Evolutionary conservation across 2,329 filamentous ascomycete species (phyloP), one percentile per base, ranked within the genome.

Genomic region (Juglanconis oblonga): DNA sequence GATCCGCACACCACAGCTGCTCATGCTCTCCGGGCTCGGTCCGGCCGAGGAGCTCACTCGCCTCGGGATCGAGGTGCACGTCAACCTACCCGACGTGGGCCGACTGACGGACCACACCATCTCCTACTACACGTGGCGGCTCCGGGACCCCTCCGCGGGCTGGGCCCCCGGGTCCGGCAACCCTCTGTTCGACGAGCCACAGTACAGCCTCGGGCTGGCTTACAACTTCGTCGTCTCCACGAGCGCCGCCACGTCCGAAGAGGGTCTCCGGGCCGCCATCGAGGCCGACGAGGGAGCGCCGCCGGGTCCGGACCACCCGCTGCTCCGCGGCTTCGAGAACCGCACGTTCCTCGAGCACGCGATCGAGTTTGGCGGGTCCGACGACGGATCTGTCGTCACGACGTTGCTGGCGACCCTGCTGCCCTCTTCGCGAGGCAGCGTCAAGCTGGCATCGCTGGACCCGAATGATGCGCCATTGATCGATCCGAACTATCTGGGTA

Each of bases 131-230:
- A 24, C 24, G 24, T 24, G 24, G 24, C 24, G 24, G 24, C 24
- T 55, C 14, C 52, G 52, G 0, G 45, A 55, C n/a, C 2, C 40
- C n/a, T 45, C 38, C 31, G 40, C 40, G 5, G 52, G 52, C 11
- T 55, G 52, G 52, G 52, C 52, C 5, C 13, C 45, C 14, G 52
- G 52, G 8, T 55, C 52, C 24, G 52, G 24, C 40, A 55, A 55
- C 36, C n/a, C 52, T 3, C 3, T 55, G 10, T 24, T 55, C 29
- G n/a, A 55, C 31, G 52, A 55, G n/a, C 52, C 52, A 38, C 52
- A 55, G 40, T 55, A 35, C n/a, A 9, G 40, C 14, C 40, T 55
- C 24, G 52, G 52, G 3, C 42, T 55, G 24, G 9, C 42, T 3
- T 32, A 45, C 52, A 24, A 55, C 31, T 17, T 55, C 29, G 24